Conservation (phyloP, 192 early-diverging fungal species). For the Coemansia sp. region DNA sequence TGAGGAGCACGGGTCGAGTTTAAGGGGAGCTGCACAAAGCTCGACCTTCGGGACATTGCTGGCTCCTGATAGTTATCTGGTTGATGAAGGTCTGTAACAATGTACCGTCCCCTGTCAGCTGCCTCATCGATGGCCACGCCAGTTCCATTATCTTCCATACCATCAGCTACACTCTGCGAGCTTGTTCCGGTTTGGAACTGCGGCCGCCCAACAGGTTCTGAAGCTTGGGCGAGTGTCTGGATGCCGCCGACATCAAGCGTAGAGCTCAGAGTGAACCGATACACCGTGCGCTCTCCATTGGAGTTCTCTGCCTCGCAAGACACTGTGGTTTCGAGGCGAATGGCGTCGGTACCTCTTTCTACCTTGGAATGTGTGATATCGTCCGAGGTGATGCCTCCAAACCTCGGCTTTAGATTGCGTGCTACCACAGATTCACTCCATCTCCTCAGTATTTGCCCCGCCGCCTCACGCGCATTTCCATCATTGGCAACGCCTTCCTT, state of each 20-base stretch:
- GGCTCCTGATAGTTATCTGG: constrained; percentile 51
- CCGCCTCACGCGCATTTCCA: constrained; percentile 45
- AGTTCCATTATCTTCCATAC: neutral
- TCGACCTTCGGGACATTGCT: constrained; percentile 44
- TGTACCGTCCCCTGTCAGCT: neutral
- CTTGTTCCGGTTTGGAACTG: neutral
- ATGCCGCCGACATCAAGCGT: constrained; percentile 50
- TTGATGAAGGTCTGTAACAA: constrained; percentile 30
- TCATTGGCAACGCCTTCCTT: constrained; percentile 53
- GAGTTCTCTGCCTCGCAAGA: constrained; percentile 54
- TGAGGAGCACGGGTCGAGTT: constrained; percentile 18
- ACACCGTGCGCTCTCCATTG: constrained; percentile 50
- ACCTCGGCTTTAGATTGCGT: constrained; percentile 26
- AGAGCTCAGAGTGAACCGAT: constrained; percentile 53
- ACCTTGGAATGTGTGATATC: constrained; percentile 29
- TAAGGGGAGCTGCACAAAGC: constrained; percentile 47
- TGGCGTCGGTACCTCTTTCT: constrained; percentile 48
- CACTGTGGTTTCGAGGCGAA: constrained; percentile 49
- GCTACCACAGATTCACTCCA: constrained; percentile 52
- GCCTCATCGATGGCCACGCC: neutral
- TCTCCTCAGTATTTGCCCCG: constrained; percentile 42
- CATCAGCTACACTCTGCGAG: neutral
- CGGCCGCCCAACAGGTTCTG: neutral
- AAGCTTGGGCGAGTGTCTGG: neutral
- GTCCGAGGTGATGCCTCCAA: constrained; percentile 18